Percentiles rank a stretch among this genome's conserved stretches.
phyloP scores from a whole-genome alignment of 805 yeast species.

The Soucietia sequanensis region DNA sequence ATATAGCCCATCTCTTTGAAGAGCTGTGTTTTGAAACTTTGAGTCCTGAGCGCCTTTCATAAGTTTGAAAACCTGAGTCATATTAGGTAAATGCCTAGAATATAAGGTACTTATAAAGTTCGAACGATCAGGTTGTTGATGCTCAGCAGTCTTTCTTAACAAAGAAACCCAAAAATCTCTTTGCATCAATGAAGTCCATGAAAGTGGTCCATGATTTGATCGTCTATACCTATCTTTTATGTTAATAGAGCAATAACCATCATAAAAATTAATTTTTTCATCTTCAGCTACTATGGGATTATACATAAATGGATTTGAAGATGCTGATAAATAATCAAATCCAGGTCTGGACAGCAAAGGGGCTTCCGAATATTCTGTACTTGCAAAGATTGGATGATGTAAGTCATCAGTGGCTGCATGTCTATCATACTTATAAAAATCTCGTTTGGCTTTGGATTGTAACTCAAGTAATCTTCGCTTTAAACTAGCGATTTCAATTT shows the following conservation, averaged over 20 bases:
- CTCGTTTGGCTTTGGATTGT: not conserved
- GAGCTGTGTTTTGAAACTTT: not conserved
- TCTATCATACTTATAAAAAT: not conserved
- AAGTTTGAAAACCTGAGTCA: not conserved
- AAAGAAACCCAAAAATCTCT: slow-evolving; percentile 34
- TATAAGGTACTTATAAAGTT: not conserved
- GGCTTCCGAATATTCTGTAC: not conserved
- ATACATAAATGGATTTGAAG: not conserved
- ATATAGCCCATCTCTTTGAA: slow-evolving; percentile 1
- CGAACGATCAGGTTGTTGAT: not conserved
- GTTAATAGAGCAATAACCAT: slow-evolving; percentile 41
- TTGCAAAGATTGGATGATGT: not conserved
- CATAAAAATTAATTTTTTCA: slow-evolving; percentile 36
- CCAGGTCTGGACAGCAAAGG: not conserved
- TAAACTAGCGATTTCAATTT: not conserved
- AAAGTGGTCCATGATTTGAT: slow-evolving; percentile 48
- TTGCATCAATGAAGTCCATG: slow-evolving; percentile 43
- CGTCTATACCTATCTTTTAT: slow-evolving; percentile 32
- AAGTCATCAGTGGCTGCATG: not conserved
- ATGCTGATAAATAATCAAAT: not conserved
- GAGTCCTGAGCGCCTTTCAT: not conserved
- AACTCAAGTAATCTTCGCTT: not conserved
- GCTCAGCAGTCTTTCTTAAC: not conserved
- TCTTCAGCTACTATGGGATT: slow-evolving; percentile 10
- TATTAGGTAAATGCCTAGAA: not conserved